Conservation (phyloP, 345 rosid species). For the Arabis hirsuta region DNA sequence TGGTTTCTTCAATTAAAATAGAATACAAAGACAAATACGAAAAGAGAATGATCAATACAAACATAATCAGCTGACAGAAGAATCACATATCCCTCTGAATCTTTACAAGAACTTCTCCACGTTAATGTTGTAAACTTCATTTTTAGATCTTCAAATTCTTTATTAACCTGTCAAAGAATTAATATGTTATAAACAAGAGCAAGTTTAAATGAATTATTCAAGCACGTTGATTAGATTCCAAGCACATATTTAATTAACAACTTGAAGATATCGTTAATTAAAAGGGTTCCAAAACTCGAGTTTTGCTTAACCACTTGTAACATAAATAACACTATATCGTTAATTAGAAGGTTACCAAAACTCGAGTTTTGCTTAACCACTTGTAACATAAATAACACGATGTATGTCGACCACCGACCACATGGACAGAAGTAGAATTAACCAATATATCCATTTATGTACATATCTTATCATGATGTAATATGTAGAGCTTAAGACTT, state of each 20-base stretch:
- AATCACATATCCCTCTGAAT: conserved; percentile 29
- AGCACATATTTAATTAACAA: conserved; percentile 33
- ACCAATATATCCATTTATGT: conserved; percentile 27
- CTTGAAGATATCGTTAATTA: conserved; percentile 38
- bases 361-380: conserved; percentile 35
- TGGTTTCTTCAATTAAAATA: conserved; percentile 9
- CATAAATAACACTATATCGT: conserved; percentile 27
- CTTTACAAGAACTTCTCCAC: conserved; percentile 15
- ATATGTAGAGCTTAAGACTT: conserved; percentile 27
- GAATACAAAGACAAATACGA: conserved; percentile 17
- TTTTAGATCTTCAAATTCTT: conserved; percentile 66
- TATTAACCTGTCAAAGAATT: conserved; percentile 55
- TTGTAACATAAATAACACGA: conserved; percentile 23
- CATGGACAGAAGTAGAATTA: conserved; percentile 35
- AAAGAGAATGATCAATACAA: conserved; percentile 29
- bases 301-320: conserved; percentile 35
- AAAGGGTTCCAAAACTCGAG: conserved; percentile 25
- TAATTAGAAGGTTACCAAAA: conserved; percentile 26
- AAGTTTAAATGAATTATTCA: conserved; percentile 9
- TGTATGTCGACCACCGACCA: conserved; percentile 40
- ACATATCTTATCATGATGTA: conserved; percentile 33
- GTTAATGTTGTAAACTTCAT: conserved; percentile 23
- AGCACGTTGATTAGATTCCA: conserved; percentile 44
- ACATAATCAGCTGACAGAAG: conserved; percentile 11
- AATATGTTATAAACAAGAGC: conserved; percentile 28